Percentiles rank a stretch among this genome's conserved stretches.
These are phyloP conservation scores for Tylopilus sp. DNA, from an alignment of 1,284 basidiomycete species.

Conservation along the genomic window DNA sequence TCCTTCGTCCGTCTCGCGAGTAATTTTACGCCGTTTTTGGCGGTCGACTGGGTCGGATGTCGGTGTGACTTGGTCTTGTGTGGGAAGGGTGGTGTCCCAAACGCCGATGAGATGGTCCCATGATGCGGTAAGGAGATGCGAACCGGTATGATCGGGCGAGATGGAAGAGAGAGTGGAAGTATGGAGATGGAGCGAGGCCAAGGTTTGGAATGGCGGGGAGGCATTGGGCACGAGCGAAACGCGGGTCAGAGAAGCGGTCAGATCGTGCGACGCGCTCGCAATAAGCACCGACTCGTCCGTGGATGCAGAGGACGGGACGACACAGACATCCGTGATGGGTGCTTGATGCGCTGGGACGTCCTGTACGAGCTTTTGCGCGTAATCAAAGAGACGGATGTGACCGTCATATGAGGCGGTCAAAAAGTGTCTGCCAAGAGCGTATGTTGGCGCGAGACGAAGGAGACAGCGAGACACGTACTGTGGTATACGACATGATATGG, in stretches of 20 bases:
- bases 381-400: conserved; percentile 70
- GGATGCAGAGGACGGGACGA: conserved; percentile 43
- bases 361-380: conserved; percentile 56
- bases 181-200: conserved; percentile 75
- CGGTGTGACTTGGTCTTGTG: conserved; percentile 58
- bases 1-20: conserved; percentile 31
- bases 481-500: conserved; percentile 66
- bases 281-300: conserved; percentile 51
- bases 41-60: conserved; percentile 37
- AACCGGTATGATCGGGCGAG: conserved; percentile 50
- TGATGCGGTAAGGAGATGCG: conserved; percentile 40
- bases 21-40: conserved; percentile 57
- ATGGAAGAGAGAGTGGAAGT: conserved; percentile 75
- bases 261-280: conserved; percentile 83
- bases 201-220: conserved; percentile 47
- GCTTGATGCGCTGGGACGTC: conserved; percentile 57
- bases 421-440: conserved; percentile 53
- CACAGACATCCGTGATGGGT: conserved; percentile 71
- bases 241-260: conserved; percentile 66
- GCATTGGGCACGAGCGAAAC: conserved; percentile 40
- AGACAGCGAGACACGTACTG: conserved; percentile 50
- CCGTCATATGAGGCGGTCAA: conserved; percentile 83
- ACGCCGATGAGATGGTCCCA: conserved; percentile 57
- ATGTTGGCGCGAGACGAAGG: not conserved
- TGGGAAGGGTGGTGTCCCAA: conserved; percentile 67